Base-by-base conservation (phyloP, 1,284 basidiomycete genomes). In the Cryptococcus hybrid region DNA sequence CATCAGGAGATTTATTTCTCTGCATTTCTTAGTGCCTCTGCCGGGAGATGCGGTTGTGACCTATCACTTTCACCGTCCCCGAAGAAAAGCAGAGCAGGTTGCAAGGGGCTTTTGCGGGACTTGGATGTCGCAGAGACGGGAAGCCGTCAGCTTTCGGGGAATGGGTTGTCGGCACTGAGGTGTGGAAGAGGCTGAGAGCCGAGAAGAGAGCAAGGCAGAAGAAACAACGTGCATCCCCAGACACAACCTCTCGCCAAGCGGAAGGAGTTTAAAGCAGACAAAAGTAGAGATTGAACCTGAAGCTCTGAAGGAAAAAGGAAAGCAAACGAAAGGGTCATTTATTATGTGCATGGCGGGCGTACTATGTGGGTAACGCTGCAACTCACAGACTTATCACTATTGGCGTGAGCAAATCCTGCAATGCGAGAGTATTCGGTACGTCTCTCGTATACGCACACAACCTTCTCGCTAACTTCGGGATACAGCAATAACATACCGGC, bases 331-430 rank as follows among this genome's bases (percentile, higher is more conserved):
- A 84, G 88, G 52, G 89, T 98, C 38, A 87, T 98, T 37, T 83
- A 97, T 39, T 99, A 93, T 72, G 83, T 98, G 15, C 96, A 99
- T 71, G 96, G 95, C 54, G 91, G 50, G 94, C 94, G 51, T 98
- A 97, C 75, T 98, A 92, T 74, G 83, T 91, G 59, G 94, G 92
- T 65, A 93, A 89, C 67, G 90, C 95, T 13, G 90, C 93, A n/a
- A 92, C 91, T 0, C 93, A 97, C 75, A 84, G 95, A 46, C 82
- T 92, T 46, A 84, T 99, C 58, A 95, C 94, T 7, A 92, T 98
- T 65, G 90, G 91, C 6, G 80, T 98, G 55, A 89, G 92, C 39
- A 94, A 95, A 73, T 88, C 88, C 67, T 87, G 90, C 38, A 90
- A 94, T 69, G 88, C 92, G 37, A 86, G 96, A 38, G 87, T 98